Evolutionary conservation across 2,329 filamentous ascomycete species (phyloP), one percentile per base, ranked within the genome.

Genomic region (Ceratocystis alfenasii): DNA sequence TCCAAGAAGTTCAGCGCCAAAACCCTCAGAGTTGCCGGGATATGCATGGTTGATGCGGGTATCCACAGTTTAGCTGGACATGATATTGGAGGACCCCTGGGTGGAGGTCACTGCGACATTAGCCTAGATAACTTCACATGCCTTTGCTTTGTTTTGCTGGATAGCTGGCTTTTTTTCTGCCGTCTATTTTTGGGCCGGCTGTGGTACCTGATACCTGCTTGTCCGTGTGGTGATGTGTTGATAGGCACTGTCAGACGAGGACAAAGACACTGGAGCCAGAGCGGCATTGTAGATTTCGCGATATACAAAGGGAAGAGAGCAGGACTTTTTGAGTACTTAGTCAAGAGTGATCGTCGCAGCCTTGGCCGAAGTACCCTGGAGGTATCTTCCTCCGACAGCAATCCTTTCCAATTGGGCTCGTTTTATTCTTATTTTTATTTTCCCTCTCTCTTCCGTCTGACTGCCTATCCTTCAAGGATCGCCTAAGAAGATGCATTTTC

Each of bases 291-390:
- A 12, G 12, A 10, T 41, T 41, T 41, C 10, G 36, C 12, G 36
- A 48, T 20, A 20, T 28, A 25, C 8, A n/a, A 28, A 10, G 53
- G 17, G 53, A 10, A 57, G 5, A 28, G 53, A 15, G 25, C 53
- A 48, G 41, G 44, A 63, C 61, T 48, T 63, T 63, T 63, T n/a
- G 61, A 15, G 44, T 30, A 48, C 61, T 33, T 63, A 15, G 25
- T 50, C 22, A 46, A n/a, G 44, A 33, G n/a, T 48, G 61, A 50
- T 63, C 61, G 44, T 36, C 61, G 44, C 61, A 28, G 61, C 17
- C 41, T 50, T 48, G 61, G 12, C 61, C 25, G 44, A 63, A 63
- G 41, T 63, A 50, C 61, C 61, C 61, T 63, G 44, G 25, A 30
- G 25, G 44, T 63, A 33, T 33, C 17, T 30, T 48, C 48, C 44